phyloP scores from a whole-genome alignment of 805 yeast species.

The Torulaspora gathmanii region DNA sequence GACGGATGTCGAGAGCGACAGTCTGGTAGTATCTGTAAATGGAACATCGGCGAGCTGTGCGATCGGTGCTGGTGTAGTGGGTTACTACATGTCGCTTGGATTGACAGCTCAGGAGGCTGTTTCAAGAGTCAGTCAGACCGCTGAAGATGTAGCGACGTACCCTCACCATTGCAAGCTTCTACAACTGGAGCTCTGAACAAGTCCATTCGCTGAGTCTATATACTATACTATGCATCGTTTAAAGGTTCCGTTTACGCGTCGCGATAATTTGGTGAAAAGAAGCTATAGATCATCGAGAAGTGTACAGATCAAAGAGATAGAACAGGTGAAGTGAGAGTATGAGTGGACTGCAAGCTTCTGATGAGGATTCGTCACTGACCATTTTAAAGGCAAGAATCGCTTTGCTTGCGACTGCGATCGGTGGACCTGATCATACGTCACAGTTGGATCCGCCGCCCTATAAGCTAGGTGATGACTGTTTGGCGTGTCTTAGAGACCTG shows the following conservation, averaged over 20 bases:
- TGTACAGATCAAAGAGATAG: background rate
- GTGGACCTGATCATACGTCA: slow-evolving; percentile 75
- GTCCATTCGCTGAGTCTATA: too few relatives aligned
- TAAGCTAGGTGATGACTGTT: slow-evolving; percentile 71
- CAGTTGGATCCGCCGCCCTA: slow-evolving; percentile 49
- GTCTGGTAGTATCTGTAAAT: slow-evolving; percentile 33
- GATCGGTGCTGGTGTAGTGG: slow-evolving; percentile 43
- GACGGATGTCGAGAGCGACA: slow-evolving; percentile 35
- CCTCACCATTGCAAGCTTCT: slow-evolving; percentile 4
- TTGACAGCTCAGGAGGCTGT: slow-evolving; percentile 36
- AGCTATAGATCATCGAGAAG: background rate
- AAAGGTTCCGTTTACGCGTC: background rate
- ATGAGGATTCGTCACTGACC: slow-evolving; percentile 14
- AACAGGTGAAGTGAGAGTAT: background rate
- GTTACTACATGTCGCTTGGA: slow-evolving; percentile 42
- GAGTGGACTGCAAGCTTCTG: background rate
- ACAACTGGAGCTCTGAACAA: slow-evolving; percentile 5
- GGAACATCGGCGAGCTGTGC: slow-evolving; percentile 52
- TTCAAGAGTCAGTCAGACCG: slow-evolving; percentile 14
- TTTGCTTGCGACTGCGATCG: slow-evolving; percentile 79
- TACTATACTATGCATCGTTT: background rate
- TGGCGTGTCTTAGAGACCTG: slow-evolving; percentile 79
- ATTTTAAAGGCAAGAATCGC: slow-evolving; percentile 68
- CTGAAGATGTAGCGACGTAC: slow-evolving; percentile 1
- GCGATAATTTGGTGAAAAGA: background rate